Conservation (phyloP, 768 basidiomycete species). For the Phylloporus sp. region DNA sequence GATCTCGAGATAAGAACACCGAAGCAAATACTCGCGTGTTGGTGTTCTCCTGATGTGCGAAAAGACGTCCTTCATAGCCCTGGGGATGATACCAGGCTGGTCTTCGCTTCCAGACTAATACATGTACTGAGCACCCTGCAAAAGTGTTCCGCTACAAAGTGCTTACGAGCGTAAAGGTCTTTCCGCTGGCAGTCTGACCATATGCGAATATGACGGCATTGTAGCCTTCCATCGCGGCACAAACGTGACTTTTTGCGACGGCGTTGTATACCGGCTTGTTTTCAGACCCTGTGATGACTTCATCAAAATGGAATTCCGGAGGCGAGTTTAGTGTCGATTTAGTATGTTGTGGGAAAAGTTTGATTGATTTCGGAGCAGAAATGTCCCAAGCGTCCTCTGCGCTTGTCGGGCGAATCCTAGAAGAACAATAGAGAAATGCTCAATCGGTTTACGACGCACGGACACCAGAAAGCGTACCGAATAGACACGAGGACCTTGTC, state of each 20-base stretch:
- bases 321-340: conserved; percentile 38
- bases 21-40: conserved; percentile 84
- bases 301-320: conserved; percentile 64
- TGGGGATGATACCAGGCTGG: conserved; percentile 92
- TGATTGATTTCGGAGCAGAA: conserved; percentile 45
- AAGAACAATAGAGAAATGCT: not conserved
- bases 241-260: conserved; percentile 73
- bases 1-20: conserved; percentile 95
- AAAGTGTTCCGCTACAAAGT: conserved; percentile 23
- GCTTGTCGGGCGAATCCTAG: conserved; percentile 60
- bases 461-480: conserved; percentile 40
- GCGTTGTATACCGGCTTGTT: conserved; percentile 77
- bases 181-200: conserved; percentile 82
- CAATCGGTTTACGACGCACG: not conserved
- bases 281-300: conserved; percentile 70
- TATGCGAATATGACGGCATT: conserved; percentile 95
- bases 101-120: conserved; percentile 63
- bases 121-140: conserved; percentile 21
- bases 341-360: conserved; percentile 53
- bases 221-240: conserved; percentile 94
- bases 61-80: conserved; percentile 90
- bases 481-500: conserved; percentile 87
- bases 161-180: conserved; percentile 61
- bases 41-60: conserved; percentile 72
- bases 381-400: conserved; percentile 52